phyloP scores from a whole-genome alignment of 768 basidiomycete genomes.

The Calocera viscosa region DNA sequence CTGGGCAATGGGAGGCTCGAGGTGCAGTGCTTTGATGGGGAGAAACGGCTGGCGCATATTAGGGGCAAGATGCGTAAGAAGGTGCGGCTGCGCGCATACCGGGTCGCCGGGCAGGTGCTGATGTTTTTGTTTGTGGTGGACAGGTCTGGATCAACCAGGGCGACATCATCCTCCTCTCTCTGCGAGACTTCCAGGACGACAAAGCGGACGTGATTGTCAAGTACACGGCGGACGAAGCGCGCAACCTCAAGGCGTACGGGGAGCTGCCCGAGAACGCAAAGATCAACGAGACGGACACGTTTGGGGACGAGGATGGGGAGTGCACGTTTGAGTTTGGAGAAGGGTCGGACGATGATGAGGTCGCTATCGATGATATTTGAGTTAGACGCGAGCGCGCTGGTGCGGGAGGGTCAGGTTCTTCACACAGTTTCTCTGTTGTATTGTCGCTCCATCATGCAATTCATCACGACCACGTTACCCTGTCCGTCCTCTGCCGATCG shows the following conservation, averaged over 20 bases:
- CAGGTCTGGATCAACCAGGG: conserved; percentile 99
- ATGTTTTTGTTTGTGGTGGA: background rate
- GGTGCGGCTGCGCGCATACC: conserved; percentile 36
- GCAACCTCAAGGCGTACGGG: conserved; percentile 73
- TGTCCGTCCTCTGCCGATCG: no score
- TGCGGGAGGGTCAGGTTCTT: no score
- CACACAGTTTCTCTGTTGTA: no score
- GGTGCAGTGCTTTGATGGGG: conserved; percentile 95
- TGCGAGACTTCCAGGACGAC: conserved; percentile 98
- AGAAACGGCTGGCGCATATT: conserved; percentile 94
- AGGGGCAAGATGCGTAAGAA: conserved; percentile 99
- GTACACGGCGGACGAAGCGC: conserved; percentile 91
- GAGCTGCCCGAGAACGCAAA: conserved; percentile 93
- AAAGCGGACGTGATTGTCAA: conserved; percentile 99
- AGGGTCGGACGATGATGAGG: conserved; percentile 56
- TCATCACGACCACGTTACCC: no score
- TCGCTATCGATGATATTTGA: no score
- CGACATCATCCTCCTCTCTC: conserved; percentile 85
- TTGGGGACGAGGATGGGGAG: conserved; percentile 82
- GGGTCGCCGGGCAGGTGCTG: background rate
- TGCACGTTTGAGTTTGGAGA: conserved; percentile 76
- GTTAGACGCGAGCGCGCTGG: no score
- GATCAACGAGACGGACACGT: conserved; percentile 92
- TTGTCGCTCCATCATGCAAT: no score
- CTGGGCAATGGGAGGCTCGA: conserved; percentile 94